phyloP scores from a whole-genome alignment of 305 asterid species.

The Solanum hybrid region DNA sequence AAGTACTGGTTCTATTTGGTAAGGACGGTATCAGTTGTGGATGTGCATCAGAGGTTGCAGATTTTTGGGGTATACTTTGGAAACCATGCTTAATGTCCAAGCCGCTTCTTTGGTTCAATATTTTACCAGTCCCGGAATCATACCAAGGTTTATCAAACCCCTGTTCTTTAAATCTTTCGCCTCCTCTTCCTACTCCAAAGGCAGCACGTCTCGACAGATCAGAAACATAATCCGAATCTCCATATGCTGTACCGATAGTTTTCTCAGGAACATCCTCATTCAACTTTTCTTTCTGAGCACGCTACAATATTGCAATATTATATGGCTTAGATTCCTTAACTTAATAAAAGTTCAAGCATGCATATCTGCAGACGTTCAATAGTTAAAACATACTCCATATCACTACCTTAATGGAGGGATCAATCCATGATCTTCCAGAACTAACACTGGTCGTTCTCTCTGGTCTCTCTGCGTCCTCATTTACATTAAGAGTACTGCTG shows the following conservation, averaged over 20 bases:
- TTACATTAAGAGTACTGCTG: constrained; percentile 26
- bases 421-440: constrained; percentile 51
- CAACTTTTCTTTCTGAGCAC: constrained; percentile 34
- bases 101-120: constrained; percentile 46
- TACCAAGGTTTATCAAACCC: constrained; percentile 54
- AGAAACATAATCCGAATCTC: constrained; percentile 51
- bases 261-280: constrained; percentile 42
- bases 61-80: constrained; percentile 31
- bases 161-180: constrained; percentile 43
- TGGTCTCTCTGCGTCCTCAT: constrained; percentile 46
- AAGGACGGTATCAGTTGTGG: constrained; percentile 29
- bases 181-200: constrained; percentile 34
- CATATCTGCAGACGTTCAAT: background rate
- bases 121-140: constrained; percentile 36
- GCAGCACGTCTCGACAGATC: constrained; percentile 35
- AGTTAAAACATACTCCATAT: background rate
- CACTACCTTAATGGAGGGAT: constrained; percentile 49
- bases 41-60: constrained; percentile 30
- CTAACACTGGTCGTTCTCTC: constrained; percentile 41
- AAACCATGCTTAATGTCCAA: constrained; percentile 46
- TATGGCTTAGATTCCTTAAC: constrained; percentile 2
- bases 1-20: constrained; percentile 27
- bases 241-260: constrained; percentile 22
- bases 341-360: constrained; percentile 1
- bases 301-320: constrained; percentile 27